Evolutionary conservation across 2,329 filamentous ascomycete species (phyloP).

Genomic region (Beauveria medogensis): DNA sequence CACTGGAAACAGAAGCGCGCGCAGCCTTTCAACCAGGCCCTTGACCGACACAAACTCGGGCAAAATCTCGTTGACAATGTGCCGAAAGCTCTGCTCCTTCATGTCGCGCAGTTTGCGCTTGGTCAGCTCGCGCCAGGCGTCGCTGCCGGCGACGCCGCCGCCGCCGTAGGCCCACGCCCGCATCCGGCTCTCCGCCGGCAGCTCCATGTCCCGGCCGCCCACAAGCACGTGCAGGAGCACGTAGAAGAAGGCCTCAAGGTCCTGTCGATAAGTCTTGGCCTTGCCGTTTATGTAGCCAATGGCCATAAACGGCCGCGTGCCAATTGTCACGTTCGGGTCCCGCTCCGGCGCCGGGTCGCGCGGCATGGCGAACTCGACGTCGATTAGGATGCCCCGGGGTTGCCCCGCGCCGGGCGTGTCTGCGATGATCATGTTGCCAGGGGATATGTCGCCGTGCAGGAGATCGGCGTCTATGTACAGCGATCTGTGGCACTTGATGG

Average conservation of each 20-base stretch:
- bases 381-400: conserved; percentile 14
- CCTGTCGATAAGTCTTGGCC: conserved; percentile 18
- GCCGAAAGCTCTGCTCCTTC: not conserved
- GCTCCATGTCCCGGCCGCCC: not conserved
- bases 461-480: conserved; percentile 12
- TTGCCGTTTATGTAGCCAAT: conserved; percentile 15
- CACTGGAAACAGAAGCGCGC: not conserved
- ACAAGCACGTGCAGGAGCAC: conserved; percentile 14
- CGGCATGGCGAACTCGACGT: conserved; percentile 15
- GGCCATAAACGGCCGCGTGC: conserved; percentile 14
- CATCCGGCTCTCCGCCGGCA: not conserved
- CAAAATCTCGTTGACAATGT: not conserved
- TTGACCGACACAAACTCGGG: not conserved
- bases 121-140: not conserved
- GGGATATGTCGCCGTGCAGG: conserved; percentile 15
- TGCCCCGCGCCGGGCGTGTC: not conserved
- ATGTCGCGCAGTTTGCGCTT: not conserved
- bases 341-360: conserved; percentile 5
- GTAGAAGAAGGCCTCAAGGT: conserved; percentile 23
- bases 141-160: not conserved
- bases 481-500: conserved; percentile 16
- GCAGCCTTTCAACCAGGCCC: not conserved
- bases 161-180: not conserved
- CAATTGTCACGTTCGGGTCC: not conserved
- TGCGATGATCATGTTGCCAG: conserved; percentile 16